Conservation (phyloP, 2,329 filamentous ascomycete species). For the Ophioceras dolichostomum region DNA sequence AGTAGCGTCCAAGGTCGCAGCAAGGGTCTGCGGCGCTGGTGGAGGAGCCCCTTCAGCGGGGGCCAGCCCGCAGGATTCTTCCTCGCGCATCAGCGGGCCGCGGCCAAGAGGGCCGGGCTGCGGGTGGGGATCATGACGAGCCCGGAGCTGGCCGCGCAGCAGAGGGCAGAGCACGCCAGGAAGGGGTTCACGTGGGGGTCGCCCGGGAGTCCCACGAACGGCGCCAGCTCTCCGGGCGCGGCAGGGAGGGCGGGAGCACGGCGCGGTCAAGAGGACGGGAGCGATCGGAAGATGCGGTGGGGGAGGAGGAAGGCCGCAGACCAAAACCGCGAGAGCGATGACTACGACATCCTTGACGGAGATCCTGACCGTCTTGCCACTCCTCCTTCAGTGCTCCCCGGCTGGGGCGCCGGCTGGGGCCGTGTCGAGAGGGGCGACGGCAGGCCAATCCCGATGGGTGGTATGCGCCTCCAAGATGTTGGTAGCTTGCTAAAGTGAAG, state of each 20-base stretch:
- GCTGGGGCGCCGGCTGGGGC: constrained; percentile 27
- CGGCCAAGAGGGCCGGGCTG: constrained; percentile 16
- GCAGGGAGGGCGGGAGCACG: constrained; percentile 5
- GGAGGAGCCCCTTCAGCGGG: constrained; percentile 35
- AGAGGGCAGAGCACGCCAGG: background rate
- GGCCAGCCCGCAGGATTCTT: constrained; percentile 38
- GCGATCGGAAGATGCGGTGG: constrained; percentile 5
- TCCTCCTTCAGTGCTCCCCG: constrained; percentile 15
- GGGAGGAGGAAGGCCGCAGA: constrained; percentile 9
- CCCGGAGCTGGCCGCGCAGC: constrained; percentile 20
- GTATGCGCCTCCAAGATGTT: constrained; percentile 23
- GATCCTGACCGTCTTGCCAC: constrained; percentile 4
- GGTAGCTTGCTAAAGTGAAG: constrained; percentile 17
- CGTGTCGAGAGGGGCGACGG: constrained; percentile 21
- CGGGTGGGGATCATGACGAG: constrained; percentile 30
- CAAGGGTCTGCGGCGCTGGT: constrained; percentile 7
- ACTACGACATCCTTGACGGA: constrained; percentile 5
- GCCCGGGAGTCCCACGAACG: too few species aligned
- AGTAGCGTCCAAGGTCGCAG: background rate
- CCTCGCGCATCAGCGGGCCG: constrained; percentile 17
- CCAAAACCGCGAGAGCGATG: constrained; percentile 7
- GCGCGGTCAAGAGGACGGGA: constrained; percentile 4
- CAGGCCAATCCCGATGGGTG: constrained; percentile 15
- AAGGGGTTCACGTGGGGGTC: background rate
- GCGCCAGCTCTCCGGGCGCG: too few species aligned